Percentiles rank a stretch among this genome's conserved stretches.
Conservation (phyloP, 2,329 filamentous ascomycete genomes). For the Rhynchosporium graminicola region DNA sequence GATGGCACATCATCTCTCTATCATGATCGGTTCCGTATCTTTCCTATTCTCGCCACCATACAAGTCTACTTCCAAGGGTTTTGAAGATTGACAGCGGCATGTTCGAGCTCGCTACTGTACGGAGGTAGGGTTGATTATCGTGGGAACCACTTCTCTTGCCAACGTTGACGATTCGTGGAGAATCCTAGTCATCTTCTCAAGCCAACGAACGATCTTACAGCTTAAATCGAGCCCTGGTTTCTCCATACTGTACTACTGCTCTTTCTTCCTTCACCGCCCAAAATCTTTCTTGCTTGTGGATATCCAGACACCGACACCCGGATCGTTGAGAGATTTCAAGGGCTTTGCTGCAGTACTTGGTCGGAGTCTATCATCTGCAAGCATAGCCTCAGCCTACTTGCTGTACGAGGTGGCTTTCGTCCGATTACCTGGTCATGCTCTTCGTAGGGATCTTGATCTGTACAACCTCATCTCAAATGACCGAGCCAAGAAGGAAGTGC, state of each 20-base stretch:
- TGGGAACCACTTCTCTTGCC: constrained; percentile 17
- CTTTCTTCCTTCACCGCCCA: constrained; percentile 27
- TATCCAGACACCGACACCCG: background rate
- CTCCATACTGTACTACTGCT: background rate
- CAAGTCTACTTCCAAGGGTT: background rate
- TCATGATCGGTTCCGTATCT: constrained; percentile 2
- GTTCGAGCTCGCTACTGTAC: constrained; percentile 14
- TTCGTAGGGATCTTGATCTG: too few species aligned
- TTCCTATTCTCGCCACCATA: constrained; percentile 14
- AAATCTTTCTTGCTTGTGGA: background rate
- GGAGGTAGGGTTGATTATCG: constrained; percentile 8
- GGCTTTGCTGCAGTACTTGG: constrained; percentile 21
- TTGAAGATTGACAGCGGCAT: constrained; percentile 26
- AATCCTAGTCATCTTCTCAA: constrained; percentile 22
- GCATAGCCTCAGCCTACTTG: too few species aligned
- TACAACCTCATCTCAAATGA: background rate
- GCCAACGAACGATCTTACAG: constrained; percentile 10
- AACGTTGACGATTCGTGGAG: constrained; percentile 23
- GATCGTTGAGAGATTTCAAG: background rate
- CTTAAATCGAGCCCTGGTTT: constrained; percentile 14
- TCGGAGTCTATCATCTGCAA: background rate
- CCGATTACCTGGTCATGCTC: too few species aligned
- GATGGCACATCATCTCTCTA: background rate
- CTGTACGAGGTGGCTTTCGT: too few species aligned
- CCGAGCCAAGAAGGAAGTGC: background rate